Evolutionary conservation across 75 land plant species (phyloP), one percentile per base, ranked within the genome.

Genomic region (Gnetum montanum): DNA sequence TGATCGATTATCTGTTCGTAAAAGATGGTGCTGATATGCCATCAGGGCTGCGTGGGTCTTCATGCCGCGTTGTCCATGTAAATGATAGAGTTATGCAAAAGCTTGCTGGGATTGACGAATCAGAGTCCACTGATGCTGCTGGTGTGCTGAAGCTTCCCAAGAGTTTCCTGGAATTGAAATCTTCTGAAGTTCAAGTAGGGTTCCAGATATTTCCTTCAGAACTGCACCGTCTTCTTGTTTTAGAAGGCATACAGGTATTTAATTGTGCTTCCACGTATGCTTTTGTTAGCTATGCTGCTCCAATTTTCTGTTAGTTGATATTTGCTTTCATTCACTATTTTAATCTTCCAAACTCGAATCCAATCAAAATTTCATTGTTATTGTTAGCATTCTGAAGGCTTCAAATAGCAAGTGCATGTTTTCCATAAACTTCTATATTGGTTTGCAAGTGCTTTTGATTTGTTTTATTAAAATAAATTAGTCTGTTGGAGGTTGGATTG

Each of bases 171-270:
- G 49, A 53, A 43, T 4, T 95, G 52, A 63, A 69, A 8, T 53
- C 59, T 47, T 8, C 57, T n/a, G 45, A 46, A 31, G 35, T 43
- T 8, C 65, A 60, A n/a, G 33, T 51, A 36, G 51, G 55, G 38
- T 63, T 46, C 37, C 33, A 49, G 12, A 57, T 44, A 18, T 86
- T 74, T 85, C 78, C 81, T 49, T 68, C 60, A 4, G 59, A 52
- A 34, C 68, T 81, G 31, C 77, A 71, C 37, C 70, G 99, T 40
- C 50, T 95, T 23, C 67, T 95, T 57, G 88, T 82, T 36, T 85
- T 95, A 65, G 99, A 95, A 57, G 92, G 85, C 18, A 90, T 95
- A 28, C 99, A 95, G 96, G 98, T 93, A 25, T 29, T 31, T 8
- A 24, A 26, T 47, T 34, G 4, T 23, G 47, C 36, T 27, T 30